phyloP scores from a whole-genome alignment of 1,139 yeast genomes.

The Geotrichum fermentans region DNA sequence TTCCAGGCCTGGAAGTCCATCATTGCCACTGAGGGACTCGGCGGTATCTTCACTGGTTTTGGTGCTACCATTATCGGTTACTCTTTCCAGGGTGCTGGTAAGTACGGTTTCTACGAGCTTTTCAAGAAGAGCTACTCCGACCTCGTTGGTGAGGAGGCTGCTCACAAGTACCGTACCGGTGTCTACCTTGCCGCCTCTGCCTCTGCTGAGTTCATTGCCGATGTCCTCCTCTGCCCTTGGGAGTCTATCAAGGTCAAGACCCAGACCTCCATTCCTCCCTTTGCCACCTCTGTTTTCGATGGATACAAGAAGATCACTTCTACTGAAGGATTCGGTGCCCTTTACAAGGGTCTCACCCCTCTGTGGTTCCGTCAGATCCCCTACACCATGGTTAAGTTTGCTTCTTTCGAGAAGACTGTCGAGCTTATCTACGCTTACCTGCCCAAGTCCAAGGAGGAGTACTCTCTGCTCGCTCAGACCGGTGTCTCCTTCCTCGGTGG shows the following conservation, averaged over 20 bases:
- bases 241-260: constrained; percentile 80
- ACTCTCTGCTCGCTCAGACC: constrained; percentile 55
- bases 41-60: constrained; percentile 64
- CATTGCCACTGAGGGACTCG: constrained; percentile 55
- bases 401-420: constrained; percentile 76
- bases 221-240: constrained; percentile 72
- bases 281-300: constrained; percentile 43
- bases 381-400: constrained; percentile 83
- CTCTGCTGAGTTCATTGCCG: constrained; percentile 78
- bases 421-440: constrained; percentile 55
- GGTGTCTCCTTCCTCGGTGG: constrained; percentile 81
- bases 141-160: constrained; percentile 52
- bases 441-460: constrained; percentile 46
- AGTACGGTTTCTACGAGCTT: constrained; percentile 76
- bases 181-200: constrained; percentile 73
- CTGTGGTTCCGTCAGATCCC: constrained; percentile 83
- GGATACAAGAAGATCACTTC: constrained; percentile 56
- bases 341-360: constrained; percentile 73
- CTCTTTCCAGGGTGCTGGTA: constrained; percentile 81
- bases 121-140: constrained; percentile 64
- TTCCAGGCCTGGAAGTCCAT: constrained; percentile 63
- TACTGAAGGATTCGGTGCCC: constrained; percentile 48
- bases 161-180: constrained; percentile 55
- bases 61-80: constrained; percentile 82
- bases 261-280: constrained; percentile 74